Conservation (phyloP, 768 basidiomycete genomes). For the Leccinellum rugosiceps region DNA sequence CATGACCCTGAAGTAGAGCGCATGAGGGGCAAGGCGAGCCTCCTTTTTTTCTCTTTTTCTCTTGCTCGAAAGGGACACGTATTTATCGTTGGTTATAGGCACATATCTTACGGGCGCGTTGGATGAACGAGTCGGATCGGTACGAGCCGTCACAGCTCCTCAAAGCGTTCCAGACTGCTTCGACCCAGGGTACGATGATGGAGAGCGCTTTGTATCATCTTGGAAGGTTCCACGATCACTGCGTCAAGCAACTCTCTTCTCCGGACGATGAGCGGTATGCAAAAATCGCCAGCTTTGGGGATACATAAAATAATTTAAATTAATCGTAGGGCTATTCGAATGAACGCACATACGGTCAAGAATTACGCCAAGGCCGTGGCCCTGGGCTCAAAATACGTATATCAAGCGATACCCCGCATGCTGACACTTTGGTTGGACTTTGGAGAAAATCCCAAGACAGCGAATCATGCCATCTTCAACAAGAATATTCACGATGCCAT, state of each 20-base stretch:
- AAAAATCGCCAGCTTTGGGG: background rate
- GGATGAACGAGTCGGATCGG: constrained; percentile 89
- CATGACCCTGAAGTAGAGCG: constrained; percentile 44
- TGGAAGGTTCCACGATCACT: constrained; percentile 86
- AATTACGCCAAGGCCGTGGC: constrained; percentile 68
- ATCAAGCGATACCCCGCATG: constrained; percentile 91
- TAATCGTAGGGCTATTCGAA: constrained; percentile 49
- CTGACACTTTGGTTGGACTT: constrained; percentile 93
- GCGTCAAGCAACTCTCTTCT: constrained; percentile 51
- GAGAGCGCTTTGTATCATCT: constrained; percentile 86
- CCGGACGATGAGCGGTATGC: constrained; percentile 54
- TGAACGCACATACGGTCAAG: constrained; percentile 65
- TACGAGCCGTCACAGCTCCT: constrained; percentile 66
- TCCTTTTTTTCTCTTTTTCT: background rate
- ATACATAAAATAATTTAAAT: background rate
- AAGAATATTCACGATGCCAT: constrained; percentile 57
- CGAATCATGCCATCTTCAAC: constrained; percentile 39
- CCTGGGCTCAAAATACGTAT: constrained; percentile 91
- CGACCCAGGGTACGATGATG: constrained; percentile 53
- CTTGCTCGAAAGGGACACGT: background rate
- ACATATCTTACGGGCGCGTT: constrained; percentile 77
- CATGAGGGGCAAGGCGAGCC: constrained; percentile 69
- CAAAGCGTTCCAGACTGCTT: constrained; percentile 52
- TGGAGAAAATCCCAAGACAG: constrained; percentile 50
- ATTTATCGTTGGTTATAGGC: constrained; percentile 44